Conservation (phyloP, 2,329 filamentous ascomycete species). For the Rhexocercosporidium sp. region DNA sequence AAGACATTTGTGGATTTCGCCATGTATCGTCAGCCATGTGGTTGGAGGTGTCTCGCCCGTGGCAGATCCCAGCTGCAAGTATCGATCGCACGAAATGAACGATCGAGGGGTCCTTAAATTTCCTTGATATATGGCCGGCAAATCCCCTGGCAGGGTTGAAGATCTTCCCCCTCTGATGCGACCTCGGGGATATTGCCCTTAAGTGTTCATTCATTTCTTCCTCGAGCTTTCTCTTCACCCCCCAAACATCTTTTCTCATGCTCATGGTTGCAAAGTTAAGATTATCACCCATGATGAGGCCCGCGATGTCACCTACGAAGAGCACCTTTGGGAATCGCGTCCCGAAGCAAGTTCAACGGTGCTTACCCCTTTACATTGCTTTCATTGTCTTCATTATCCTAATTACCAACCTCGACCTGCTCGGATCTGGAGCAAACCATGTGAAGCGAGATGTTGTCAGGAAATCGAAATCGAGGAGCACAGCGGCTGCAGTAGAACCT, state of each 20-base stretch:
- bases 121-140: neutral
- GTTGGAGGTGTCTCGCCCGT: neutral
- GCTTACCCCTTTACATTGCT: conserved; percentile 36
- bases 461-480: neutral
- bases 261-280: neutral
- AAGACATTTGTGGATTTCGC: conserved; percentile 2
- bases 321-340: conserved; percentile 13
- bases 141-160: neutral
- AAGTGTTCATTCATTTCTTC: neutral
- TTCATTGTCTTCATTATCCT: conserved; percentile 35
- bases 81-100: neutral
- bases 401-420: conserved; percentile 29
- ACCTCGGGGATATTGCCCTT: neutral
- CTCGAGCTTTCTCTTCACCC: neutral
- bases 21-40: neutral
- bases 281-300: conserved; percentile 4
- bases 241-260: neutral
- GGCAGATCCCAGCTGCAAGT: neutral
- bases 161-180: neutral
- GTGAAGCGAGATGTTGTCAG: conserved; percentile 15
- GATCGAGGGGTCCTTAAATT: neutral
- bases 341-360: conserved; percentile 31
- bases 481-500: conserved; percentile 12
- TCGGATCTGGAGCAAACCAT: conserved; percentile 20
- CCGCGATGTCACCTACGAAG: conserved; percentile 9